Percentiles rank a stretch among this genome's conserved stretches.
Conservation (phyloP, 2,329 filamentous ascomycete genomes). For the Colletotrichum simmondsii region DNA sequence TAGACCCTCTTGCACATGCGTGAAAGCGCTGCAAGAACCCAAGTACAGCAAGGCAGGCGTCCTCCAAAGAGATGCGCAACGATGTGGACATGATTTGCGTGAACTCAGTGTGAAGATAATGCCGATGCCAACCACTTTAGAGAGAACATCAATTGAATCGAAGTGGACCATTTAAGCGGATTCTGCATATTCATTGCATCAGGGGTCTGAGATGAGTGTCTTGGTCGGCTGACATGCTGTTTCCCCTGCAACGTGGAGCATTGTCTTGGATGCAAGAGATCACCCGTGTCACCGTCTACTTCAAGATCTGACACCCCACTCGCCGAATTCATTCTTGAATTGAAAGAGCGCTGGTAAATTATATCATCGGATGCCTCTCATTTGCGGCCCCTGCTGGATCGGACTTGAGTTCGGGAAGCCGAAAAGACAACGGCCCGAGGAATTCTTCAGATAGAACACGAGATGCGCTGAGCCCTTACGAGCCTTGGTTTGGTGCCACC, state of each 20-base stretch:
- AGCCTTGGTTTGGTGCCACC: neutral
- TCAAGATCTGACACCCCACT: neutral
- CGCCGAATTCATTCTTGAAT: neutral
- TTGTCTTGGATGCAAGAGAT: conserved; percentile 15
- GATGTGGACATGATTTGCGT: neutral
- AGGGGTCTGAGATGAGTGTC: neutral
- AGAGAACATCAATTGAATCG: neutral
- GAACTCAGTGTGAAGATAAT: neutral
- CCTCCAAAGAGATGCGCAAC: neutral
- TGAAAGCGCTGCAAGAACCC: neutral
- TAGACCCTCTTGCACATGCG: neutral
- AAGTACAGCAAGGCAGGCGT: neutral
- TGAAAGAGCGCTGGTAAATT: neutral
- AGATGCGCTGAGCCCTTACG: neutral
- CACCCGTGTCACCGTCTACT: neutral
- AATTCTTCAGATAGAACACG: neutral
- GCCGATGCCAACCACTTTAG: neutral
- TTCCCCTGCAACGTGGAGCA: neutral
- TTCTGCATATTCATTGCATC: neutral
- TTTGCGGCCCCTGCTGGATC: neutral
- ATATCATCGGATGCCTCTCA: neutral
- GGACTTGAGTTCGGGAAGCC: neutral
- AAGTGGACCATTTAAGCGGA: neutral
- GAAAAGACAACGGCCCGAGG: too few species aligned
- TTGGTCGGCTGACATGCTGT: neutral